Conservation (phyloP, 2,329 filamentous ascomycete genomes). For the Diaporthe sp. region DNA sequence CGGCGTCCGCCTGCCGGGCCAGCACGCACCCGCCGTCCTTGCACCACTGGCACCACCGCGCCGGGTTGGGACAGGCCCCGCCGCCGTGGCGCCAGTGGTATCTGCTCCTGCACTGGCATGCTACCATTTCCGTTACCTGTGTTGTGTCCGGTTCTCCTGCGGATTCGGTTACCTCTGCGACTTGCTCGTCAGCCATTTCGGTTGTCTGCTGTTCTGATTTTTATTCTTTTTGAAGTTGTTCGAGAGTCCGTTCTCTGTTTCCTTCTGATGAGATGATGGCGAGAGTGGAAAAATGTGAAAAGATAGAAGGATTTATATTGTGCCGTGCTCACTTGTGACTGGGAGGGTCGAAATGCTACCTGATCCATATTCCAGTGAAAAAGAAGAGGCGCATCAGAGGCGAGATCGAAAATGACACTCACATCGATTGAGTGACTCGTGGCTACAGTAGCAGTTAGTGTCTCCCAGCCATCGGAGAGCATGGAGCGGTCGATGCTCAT, state of each 20-base stretch:
- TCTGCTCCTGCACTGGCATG: slow-evolving; percentile 24
- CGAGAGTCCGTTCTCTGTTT: not conserved
- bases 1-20: not conserved
- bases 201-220: not conserved
- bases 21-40: slow-evolving; percentile 24
- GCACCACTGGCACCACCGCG: slow-evolving; percentile 26
- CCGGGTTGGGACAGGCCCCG: slow-evolving; percentile 7
- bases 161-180: not conserved
- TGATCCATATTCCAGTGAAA: not conserved
- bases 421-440: not conserved
- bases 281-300: not conserved
- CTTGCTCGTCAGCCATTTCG: slow-evolving; percentile 14
- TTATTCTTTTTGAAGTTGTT: not conserved
- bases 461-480: not conserved
- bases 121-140: not conserved
- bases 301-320: not conserved
- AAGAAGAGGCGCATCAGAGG: not conserved
- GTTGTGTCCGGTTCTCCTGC: not conserved
- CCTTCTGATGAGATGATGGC: not conserved
- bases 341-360: not conserved
- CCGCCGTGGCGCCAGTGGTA: slow-evolving; percentile 7
- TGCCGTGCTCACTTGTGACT: not conserved
- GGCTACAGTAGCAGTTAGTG: not conserved
- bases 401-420: not conserved
- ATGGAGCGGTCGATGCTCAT: not conserved